Evolutionary conservation across 306 rosid species (phyloP).

Genomic region (Prosopis cineraria): DNA sequence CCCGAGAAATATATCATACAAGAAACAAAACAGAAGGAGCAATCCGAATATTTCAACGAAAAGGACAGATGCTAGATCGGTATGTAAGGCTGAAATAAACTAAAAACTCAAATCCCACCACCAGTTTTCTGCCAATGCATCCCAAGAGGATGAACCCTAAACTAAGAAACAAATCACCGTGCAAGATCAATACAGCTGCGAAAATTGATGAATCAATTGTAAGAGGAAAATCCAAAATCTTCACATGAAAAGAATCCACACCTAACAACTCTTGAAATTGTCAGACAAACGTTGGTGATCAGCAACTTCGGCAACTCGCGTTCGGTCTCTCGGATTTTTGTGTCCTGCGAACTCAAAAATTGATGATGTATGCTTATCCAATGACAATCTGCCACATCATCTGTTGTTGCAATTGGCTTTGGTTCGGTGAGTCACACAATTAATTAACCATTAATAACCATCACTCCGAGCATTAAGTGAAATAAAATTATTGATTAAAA

Average conservation of each 20-base stretch:
- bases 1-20: neutral
- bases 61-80: neutral
- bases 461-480: too few species aligned
- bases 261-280: slow-evolving; percentile 26
- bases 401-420: neutral
- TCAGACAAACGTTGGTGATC: slow-evolving; percentile 3
- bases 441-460: too few species aligned
- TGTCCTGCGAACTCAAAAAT: neutral
- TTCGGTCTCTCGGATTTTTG: slow-evolving; percentile 12
- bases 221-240: neutral
- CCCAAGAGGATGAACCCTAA: slow-evolving; percentile 35
- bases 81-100: neutral
- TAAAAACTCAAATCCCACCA: neutral
- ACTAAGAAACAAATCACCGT: slow-evolving; percentile 26
- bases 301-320: neutral
- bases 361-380: slow-evolving; percentile 52
- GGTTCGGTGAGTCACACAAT: neutral
- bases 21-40: neutral
- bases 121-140: neutral
- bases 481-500: too few species aligned
- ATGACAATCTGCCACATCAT: slow-evolving; percentile 45
- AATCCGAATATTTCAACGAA: neutral
- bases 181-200: neutral
- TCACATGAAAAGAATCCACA: neutral
- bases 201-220: neutral